phyloP scores from a whole-genome alignment of 2,329 filamentous ascomycete genomes.

The Botrytis elliptica region DNA sequence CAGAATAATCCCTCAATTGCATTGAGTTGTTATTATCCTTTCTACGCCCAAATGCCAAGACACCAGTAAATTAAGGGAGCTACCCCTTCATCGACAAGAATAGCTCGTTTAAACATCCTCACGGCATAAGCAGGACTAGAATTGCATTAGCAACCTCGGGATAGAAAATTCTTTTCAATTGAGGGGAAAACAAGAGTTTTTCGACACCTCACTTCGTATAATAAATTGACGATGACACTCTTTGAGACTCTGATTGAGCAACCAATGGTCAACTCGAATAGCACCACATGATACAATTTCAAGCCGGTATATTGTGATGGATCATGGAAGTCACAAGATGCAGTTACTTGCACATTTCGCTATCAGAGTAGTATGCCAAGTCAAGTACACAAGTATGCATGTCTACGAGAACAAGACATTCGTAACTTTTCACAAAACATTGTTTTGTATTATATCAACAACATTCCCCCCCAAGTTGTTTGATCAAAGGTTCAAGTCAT shows the following conservation, averaged over 20 bases:
- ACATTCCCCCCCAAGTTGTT: not conserved
- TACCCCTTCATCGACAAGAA: constrained; percentile 1
- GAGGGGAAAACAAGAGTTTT: not conserved
- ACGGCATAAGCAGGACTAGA: not conserved
- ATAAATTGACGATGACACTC: not conserved
- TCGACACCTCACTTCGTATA: not conserved
- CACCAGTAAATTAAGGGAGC: not conserved
- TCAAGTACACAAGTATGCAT: not conserved
- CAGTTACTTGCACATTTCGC: not conserved
- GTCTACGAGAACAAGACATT: not conserved
- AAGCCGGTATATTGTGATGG: not conserved
- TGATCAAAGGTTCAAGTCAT: not conserved
- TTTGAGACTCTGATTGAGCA: not conserved
- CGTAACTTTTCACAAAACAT: not conserved
- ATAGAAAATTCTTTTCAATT: not conserved
- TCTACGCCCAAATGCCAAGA: constrained; percentile 6
- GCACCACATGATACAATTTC: not conserved
- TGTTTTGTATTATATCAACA: not conserved
- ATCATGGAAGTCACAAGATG: not conserved
- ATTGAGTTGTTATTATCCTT: not conserved
- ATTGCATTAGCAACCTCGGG: not conserved
- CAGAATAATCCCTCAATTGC: not conserved
- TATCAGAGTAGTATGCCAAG: not conserved
- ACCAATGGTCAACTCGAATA: not conserved
- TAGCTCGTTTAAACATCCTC: not conserved